Evolutionary conservation across 2,329 filamentous ascomycete genomes (phyloP), one percentile per base, ranked within the genome.

Genomic region (Epichloe glyceriae): DNA sequence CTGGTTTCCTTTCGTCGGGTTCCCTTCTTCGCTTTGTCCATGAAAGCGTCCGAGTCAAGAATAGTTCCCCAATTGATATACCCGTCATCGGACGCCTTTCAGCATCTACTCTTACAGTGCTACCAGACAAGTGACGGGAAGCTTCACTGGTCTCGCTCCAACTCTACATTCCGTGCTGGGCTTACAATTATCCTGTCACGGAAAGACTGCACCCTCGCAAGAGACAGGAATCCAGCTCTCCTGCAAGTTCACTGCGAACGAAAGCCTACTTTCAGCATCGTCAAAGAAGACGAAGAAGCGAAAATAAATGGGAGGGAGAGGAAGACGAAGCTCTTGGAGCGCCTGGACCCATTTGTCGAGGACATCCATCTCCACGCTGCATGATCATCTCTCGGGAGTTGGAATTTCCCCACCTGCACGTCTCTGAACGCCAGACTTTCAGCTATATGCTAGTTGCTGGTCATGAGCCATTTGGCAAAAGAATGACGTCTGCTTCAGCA

Each of bases 401-500:
- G 15, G 30, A 5, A 37, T 20, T 30, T 42, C 40, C 4, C 30
- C 46, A 26, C 38, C n/a, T 26, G 43, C 43, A 33, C 47, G 6
- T 38, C 12, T 37, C 37, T 11, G 20, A 19, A 14, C 17, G 6
- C 42, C 10, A 15, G 12, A 15, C 42, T 37, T 17, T 26, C 17
- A 26, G 26, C 26, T 26, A 26, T 19, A 34, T 42, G 17, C 47
- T 33, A 34, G 37, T 43, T 20, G 17, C 37, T 14, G 39, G 44
- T 14, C 30, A 33, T 41, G 47, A 47, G 43, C 30, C 43, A 44
- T 38, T 19, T 38, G 22, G 42, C 14, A 19, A 12, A 17, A 30
- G n/a, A 10, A 50, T 42, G 44, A 10, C 17, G 17, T 14, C 63
- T 38, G 54, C 56, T 50, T 61, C 64, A 47, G 63, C 61, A 53